phyloP scores from a whole-genome alignment of 2,329 filamentous ascomycete genomes.

The Fusarium stilboides region DNA sequence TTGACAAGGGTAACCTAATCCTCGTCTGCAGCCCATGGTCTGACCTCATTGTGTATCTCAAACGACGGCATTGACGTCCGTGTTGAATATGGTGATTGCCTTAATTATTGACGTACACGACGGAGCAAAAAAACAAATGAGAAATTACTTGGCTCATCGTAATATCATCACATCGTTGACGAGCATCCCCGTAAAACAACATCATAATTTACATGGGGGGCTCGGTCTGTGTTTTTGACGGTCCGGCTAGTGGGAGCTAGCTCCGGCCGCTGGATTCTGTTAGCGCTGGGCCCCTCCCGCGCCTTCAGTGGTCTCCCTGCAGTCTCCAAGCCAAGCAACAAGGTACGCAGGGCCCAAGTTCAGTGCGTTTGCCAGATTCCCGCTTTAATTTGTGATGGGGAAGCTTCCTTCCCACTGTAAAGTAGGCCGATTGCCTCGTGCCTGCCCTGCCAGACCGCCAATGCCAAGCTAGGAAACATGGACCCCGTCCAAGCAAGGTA shows the following conservation, averaged over 20 bases:
- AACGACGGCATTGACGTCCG: slow-evolving; percentile 26
- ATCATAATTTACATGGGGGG: slow-evolving; percentile 36
- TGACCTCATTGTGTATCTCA: slow-evolving; percentile 43
- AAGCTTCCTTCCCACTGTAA: slow-evolving; percentile 23
- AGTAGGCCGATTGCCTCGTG: slow-evolving; percentile 17
- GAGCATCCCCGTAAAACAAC: slow-evolving; percentile 29
- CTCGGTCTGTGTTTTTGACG: slow-evolving; percentile 30
- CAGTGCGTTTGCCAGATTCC: slow-evolving; percentile 19
- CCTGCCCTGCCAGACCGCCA: slow-evolving; percentile 44
- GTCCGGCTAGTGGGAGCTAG: slow-evolving; percentile 25
- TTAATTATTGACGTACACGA: slow-evolving; percentile 12
- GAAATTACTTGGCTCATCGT: slow-evolving; percentile 28
- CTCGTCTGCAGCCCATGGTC: slow-evolving; percentile 29
- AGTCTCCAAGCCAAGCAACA: slow-evolving; percentile 22
- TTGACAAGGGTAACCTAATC: slow-evolving; percentile 30
- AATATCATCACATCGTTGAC: slow-evolving; percentile 29
- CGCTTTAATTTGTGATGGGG: slow-evolving; percentile 32
- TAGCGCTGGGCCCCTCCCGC: slow-evolving; percentile 44
- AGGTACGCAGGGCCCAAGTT: slow-evolving; percentile 13
- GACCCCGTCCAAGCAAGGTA: slow-evolving; percentile 19
- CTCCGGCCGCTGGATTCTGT: slow-evolving; percentile 29
- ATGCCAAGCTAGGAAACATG: slow-evolving; percentile 28
- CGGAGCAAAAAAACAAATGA: slow-evolving; percentile 12
- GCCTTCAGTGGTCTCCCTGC: slow-evolving; percentile 30
- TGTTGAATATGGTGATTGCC: slow-evolving; percentile 15